phyloP scores from a whole-genome alignment of 2,329 filamentous ascomycete species.

The Kalaharituber pfeilii region DNA sequence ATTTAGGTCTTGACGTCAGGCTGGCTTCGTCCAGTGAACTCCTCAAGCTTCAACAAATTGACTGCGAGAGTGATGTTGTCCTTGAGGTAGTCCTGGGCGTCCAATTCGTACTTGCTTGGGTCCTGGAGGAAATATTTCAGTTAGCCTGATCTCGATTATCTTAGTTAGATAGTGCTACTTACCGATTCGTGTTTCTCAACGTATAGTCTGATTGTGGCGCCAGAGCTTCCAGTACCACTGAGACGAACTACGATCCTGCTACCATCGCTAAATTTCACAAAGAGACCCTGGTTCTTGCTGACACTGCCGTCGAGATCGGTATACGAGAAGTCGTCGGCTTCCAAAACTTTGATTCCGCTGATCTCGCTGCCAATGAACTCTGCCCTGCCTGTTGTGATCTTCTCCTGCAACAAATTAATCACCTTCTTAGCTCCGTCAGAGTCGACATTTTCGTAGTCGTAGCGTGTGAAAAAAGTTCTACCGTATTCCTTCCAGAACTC shows the following conservation, averaged over 20 bases:
- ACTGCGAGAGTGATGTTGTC: conserved; percentile 76
- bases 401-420: conserved; percentile 54
- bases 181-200: conserved; percentile 77
- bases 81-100: conserved; percentile 87
- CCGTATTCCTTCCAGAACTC: conserved; percentile 96
- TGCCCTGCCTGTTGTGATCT: conserved; percentile 38
- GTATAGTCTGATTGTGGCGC: conserved; percentile 91
- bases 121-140: conserved; percentile 33
- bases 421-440: conserved; percentile 81
- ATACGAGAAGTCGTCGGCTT: conserved; percentile 94
- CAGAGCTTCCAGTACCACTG: conserved; percentile 85
- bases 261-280: conserved; percentile 81
- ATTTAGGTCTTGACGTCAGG: conserved; percentile 86
- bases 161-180: conserved; percentile 3
- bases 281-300: conserved; percentile 88
- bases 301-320: conserved; percentile 96
- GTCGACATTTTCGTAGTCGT: conserved; percentile 94
- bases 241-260: conserved; percentile 89
- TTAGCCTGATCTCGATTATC: conserved; percentile 6
- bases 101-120: conserved; percentile 54
- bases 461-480: conserved; percentile 92
- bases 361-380: conserved; percentile 67
- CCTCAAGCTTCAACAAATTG: conserved; percentile 75
- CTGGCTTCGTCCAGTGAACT: conserved; percentile 79
- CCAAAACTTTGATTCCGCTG: conserved; percentile 56